Evolutionary conservation across 805 yeast genomes (phyloP).

Genomic region (Metschnikowia drakensbergensis): DNA sequence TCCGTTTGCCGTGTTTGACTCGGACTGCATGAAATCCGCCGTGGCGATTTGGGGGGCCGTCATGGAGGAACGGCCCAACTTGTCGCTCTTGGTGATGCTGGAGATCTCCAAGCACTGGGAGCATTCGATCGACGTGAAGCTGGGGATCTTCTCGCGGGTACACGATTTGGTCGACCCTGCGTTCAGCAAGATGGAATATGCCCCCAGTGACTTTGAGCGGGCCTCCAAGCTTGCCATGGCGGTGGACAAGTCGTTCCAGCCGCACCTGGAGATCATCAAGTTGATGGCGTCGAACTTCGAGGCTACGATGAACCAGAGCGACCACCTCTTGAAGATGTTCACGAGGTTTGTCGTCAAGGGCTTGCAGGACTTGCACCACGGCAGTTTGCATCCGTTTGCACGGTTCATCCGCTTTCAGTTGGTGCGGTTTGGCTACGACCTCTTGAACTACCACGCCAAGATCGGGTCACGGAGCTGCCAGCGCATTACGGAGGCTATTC

Average conservation of each 20-base stretch:
- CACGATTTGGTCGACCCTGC: conserved; percentile 59
- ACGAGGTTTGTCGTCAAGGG: conserved; percentile 58
- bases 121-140: conserved; percentile 49
- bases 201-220: conserved; percentile 70
- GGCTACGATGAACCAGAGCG: conserved; percentile 70
- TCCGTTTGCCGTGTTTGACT: conserved; percentile 67
- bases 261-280: conserved; percentile 66
- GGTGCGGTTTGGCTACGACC: conserved; percentile 61
- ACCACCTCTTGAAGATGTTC: conserved; percentile 63
- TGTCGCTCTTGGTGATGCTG: conserved; percentile 58
- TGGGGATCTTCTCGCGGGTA: conserved; percentile 61
- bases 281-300: conserved; percentile 75
- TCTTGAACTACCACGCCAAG: conserved; percentile 53
- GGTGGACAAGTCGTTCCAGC: conserved; percentile 51
- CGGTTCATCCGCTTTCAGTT: conserved; percentile 72
- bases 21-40: conserved; percentile 57
- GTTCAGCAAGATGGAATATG: conserved; percentile 75
- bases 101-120: conserved; percentile 73
- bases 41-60: conserved; percentile 78
- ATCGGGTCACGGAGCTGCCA: conserved; percentile 45
- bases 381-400: conserved; percentile 81
- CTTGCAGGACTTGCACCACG: conserved; percentile 46
- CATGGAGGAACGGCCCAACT: conserved; percentile 58
- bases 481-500: conserved; percentile 47
- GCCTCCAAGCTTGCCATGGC: conserved; percentile 49